Conservation (phyloP, 108 stramenopile genomes). For the Cylindrotheca fusiformis region DNA sequence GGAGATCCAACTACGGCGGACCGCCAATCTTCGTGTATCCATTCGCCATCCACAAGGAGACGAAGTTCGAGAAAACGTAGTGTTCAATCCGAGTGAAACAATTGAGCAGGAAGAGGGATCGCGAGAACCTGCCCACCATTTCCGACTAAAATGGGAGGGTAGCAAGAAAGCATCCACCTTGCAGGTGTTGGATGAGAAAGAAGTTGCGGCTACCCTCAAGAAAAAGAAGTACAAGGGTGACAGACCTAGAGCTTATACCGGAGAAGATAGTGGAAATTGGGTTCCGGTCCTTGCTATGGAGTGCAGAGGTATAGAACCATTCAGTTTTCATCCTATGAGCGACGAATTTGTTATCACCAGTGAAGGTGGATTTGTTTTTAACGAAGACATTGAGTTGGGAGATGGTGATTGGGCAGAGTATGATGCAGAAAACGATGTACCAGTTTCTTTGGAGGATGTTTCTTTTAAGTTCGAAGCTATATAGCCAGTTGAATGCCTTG, state of each 20-base stretch:
- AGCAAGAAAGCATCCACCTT: slow-evolving; percentile 68
- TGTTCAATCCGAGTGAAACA: slow-evolving; percentile 66
- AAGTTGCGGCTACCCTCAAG: slow-evolving; percentile 61
- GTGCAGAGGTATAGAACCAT: slow-evolving; percentile 81
- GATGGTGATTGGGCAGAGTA: slow-evolving; percentile 91
- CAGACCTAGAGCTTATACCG: slow-evolving; percentile 45
- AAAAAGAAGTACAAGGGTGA: slow-evolving; percentile 62
- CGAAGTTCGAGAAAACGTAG: slow-evolving; percentile 77
- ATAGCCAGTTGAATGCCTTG: neutral
- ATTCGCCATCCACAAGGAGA: slow-evolving; percentile 70
- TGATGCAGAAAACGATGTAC: slow-evolving; percentile 76
- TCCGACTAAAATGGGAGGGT: slow-evolving; percentile 79
- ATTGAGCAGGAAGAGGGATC: slow-evolving; percentile 74
- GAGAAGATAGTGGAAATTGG: slow-evolving; percentile 69
- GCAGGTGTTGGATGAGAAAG: slow-evolving; percentile 52
- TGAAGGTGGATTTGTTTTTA: slow-evolving; percentile 61
- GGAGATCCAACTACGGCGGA: slow-evolving; percentile 20
- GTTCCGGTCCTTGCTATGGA: slow-evolving; percentile 70
- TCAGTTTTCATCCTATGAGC: slow-evolving; percentile 78
- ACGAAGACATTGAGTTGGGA: slow-evolving; percentile 78
- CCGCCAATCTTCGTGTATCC: slow-evolving; percentile 65
- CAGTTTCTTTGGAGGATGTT: slow-evolving; percentile 63
- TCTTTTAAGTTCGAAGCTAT: slow-evolving; percentile 68
- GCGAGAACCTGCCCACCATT: slow-evolving; percentile 76
- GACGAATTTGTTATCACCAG: slow-evolving; percentile 75